Percentiles rank a stretch among this genome's conserved stretches.
Conservation (phyloP, 352 stramenopile species). For the Globisporangium paroecandrum region DNA sequence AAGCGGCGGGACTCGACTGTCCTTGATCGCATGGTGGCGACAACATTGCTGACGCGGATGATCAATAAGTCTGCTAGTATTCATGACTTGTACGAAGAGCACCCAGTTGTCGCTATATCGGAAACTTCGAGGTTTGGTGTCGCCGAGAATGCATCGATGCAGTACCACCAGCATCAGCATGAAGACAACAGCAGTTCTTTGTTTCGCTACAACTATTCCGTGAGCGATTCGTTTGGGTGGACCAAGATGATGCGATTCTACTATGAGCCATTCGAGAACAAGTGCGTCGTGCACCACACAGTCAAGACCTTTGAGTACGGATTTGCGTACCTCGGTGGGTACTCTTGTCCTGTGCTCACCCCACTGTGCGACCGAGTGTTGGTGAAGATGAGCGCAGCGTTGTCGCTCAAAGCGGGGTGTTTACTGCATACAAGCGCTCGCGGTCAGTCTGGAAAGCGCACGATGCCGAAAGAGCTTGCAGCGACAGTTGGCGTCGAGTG, state of each 20-base stretch:
- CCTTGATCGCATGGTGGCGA: conserved; percentile 36
- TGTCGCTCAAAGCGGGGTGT: conserved; percentile 49
- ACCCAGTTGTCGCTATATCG: conserved; percentile 13
- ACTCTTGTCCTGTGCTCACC: conserved; percentile 42
- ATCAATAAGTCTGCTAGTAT: conserved; percentile 45
- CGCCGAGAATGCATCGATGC: conserved; percentile 1
- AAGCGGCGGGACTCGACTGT: conserved; percentile 21
- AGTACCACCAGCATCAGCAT: conserved; percentile 11
- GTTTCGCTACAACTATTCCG: conserved; percentile 42
- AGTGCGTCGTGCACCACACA: conserved; percentile 49
- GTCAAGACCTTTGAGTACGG: conserved; percentile 65
- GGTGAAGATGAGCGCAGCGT: conserved; percentile 48
- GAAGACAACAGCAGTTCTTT: conserved; percentile 26
- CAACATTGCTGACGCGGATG: conserved; percentile 44
- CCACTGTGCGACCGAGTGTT: conserved; percentile 58
- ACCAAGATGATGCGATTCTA: conserved; percentile 60
- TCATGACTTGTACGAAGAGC: conserved; percentile 47
- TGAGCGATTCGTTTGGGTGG: conserved; percentile 52
- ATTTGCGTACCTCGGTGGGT: conserved; percentile 52
- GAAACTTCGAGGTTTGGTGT: neutral
- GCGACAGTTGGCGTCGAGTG: conserved; percentile 42
- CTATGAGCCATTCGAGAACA: conserved; percentile 56
- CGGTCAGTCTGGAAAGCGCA: conserved; percentile 37
- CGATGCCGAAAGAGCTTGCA: conserved; percentile 41
- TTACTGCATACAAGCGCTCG: conserved; percentile 34